Conservation (phyloP, 495 filamentous ascomycete genomes). For the Penicillium pulvis region DNA sequence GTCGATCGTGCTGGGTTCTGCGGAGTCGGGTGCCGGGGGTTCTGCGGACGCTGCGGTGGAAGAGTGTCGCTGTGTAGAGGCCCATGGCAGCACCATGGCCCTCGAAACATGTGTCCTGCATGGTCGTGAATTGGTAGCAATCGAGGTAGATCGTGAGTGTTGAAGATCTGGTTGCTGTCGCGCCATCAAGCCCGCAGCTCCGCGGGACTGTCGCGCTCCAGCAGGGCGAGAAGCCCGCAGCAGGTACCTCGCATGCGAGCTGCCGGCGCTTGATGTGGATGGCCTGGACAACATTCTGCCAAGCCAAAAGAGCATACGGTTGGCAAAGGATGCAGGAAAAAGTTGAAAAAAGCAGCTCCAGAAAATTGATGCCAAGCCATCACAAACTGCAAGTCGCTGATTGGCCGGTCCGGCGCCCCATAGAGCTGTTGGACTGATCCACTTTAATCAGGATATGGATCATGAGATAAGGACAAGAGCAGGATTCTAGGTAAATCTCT, state of each 20-base stretch:
- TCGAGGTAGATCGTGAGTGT: conserved; percentile 11
- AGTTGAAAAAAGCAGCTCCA: conserved; percentile 24
- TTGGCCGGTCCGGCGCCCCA: conserved; percentile 28
- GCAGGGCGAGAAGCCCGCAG: conserved; percentile 25
- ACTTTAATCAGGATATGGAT: not conserved
- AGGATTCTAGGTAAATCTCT: not conserved
- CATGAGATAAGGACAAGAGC: not conserved
- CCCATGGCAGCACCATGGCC: conserved; percentile 5
- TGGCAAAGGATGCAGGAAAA: conserved; percentile 19
- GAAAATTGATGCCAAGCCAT: conserved; percentile 42
- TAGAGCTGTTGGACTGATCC: not conserved
- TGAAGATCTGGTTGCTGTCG: conserved; percentile 19
- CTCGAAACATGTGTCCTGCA: not conserved
- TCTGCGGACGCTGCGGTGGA: conserved; percentile 31
- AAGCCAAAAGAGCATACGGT: conserved; percentile 12
- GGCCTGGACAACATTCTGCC: conserved; percentile 40
- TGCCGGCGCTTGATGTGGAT: conserved; percentile 33
- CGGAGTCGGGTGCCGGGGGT: conserved; percentile 15
- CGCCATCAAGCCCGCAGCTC: conserved; percentile 26
- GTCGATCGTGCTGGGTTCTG: conserved; percentile 23
- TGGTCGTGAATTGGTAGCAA: conserved; percentile 1
- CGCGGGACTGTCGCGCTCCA: conserved; percentile 31
- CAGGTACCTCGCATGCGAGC: conserved; percentile 31
- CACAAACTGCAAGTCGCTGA: conserved; percentile 31
- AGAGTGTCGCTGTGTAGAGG: conserved; percentile 21